phyloP scores from a whole-genome alignment of 1,284 basidiomycete genomes.

The Heterobasidion parviporum region DNA sequence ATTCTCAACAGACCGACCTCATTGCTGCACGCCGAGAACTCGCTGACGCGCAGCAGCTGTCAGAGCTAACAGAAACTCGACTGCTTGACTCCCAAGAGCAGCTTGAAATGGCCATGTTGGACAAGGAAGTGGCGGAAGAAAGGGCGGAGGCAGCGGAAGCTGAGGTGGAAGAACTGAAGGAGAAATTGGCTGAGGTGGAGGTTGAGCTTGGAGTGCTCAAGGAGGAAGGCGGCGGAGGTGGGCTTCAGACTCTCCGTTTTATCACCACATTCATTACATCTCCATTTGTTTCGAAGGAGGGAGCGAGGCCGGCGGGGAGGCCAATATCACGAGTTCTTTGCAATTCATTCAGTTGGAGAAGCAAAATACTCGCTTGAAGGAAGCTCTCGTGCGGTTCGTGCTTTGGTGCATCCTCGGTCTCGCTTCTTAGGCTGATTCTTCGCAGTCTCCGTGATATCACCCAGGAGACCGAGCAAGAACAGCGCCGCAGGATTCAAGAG shows the following conservation, averaged over 20 bases:
- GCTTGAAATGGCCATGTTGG: slow-evolving; percentile 90
- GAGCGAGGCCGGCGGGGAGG: slow-evolving; percentile 33
- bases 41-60: slow-evolving; percentile 60
- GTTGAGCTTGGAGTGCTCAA: slow-evolving; percentile 79
- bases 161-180: slow-evolving; percentile 72
- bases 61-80: slow-evolving; percentile 49
- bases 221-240: slow-evolving; percentile 32
- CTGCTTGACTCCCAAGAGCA: slow-evolving; percentile 77
- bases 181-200: slow-evolving; percentile 74
- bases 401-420: slow-evolving; percentile 3
- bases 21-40: slow-evolving; percentile 59
- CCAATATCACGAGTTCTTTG: slow-evolving; percentile 53
- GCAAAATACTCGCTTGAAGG: slow-evolving; percentile 92
- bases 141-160: slow-evolving; percentile 74
- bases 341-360: slow-evolving; percentile 92
- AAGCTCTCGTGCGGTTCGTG: slow-evolving; percentile 76
- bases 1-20: slow-evolving; percentile 71
- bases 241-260: slow-evolving; percentile 9
- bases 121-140: slow-evolving; percentile 97
- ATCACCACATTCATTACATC: neutral
- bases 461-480: slow-evolving; percentile 82
- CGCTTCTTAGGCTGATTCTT: slow-evolving; percentile 3
- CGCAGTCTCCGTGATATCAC: slow-evolving; percentile 79
- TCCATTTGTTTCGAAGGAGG: slow-evolving; percentile 11
- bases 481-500: slow-evolving; percentile 74